Percentiles rank a stretch among this genome's conserved stretches.
Evolutionary conservation across 495 filamentous ascomycete species (phyloP).

Genomic region (Darksidea phi): DNA sequence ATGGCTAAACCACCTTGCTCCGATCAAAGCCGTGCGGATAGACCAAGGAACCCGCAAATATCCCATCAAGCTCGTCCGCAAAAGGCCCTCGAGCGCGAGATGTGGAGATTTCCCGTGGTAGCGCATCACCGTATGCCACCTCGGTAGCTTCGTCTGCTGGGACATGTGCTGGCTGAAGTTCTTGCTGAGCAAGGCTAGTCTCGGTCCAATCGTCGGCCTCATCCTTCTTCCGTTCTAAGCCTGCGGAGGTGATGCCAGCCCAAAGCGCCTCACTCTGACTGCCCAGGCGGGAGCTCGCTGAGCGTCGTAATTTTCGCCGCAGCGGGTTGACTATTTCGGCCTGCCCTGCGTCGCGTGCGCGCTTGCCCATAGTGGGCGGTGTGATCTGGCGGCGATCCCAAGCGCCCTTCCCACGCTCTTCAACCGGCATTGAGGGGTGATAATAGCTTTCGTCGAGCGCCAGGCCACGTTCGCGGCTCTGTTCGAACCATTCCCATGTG

Average conservation of each 20-base stretch:
- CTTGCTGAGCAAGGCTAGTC: slow-evolving; percentile 2
- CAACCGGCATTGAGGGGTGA: slow-evolving; percentile 64
- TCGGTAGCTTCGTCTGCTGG: not conserved
- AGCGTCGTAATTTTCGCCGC: slow-evolving; percentile 29
- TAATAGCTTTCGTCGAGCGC: slow-evolving; percentile 81
- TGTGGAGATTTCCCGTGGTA: slow-evolving; percentile 9
- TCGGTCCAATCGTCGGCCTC: slow-evolving; percentile 43
- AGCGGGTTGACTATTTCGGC: slow-evolving; percentile 11
- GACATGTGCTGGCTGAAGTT: not conserved
- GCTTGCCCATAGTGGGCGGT: slow-evolving; percentile 34
- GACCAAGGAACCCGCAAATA: slow-evolving; percentile 37
- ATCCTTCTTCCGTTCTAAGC: slow-evolving; percentile 42
- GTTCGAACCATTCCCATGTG: slow-evolving; percentile 76
- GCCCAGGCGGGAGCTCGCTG: slow-evolving; percentile 33
- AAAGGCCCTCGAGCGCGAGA: not conserved
- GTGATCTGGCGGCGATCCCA: slow-evolving; percentile 56
- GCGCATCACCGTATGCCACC: slow-evolving; percentile 9
- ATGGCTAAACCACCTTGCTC: slow-evolving; percentile 23
- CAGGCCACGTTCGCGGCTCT: slow-evolving; percentile 90
- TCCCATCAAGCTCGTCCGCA: slow-evolving; percentile 18
- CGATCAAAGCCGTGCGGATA: slow-evolving; percentile 36
- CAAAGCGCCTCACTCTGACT: slow-evolving; percentile 76
- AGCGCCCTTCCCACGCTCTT: slow-evolving; percentile 73
- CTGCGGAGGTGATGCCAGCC: slow-evolving; percentile 75
- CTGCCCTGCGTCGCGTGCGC: slow-evolving; percentile 15